Conservation (phyloP, 192 early-diverging fungal genomes). For the Backusella mclennaniae region DNA sequence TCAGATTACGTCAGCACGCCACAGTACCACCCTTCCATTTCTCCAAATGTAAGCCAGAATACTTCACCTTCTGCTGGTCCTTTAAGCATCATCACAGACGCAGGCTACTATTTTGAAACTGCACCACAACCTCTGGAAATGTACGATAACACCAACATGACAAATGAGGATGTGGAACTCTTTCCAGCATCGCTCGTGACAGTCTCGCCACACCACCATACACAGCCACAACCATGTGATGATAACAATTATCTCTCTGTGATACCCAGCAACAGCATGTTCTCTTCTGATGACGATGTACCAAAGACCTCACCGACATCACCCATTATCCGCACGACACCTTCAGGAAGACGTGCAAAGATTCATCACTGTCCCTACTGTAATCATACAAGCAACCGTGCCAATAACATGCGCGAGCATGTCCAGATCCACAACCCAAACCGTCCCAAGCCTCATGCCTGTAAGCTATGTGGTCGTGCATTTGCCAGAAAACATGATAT, state of each 20-base stretch:
- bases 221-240: slow-evolving; percentile 7
- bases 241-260: not conserved
- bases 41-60: not conserved
- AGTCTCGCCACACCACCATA: not conserved
- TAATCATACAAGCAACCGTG: slow-evolving; percentile 55
- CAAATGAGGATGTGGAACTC: not conserved
- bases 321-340: not conserved
- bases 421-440: slow-evolving; percentile 64
- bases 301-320: not conserved
- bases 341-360: slow-evolving; percentile 6
- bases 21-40: not conserved
- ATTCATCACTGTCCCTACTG: slow-evolving; percentile 51
- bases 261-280: not conserved
- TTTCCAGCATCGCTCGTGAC: not conserved
- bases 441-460: slow-evolving; percentile 58
- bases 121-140: not conserved
- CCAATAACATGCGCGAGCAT: slow-evolving; percentile 69
- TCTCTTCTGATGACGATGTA: not conserved
- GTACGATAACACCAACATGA: not conserved
- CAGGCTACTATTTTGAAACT: not conserved
- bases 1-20: not conserved
- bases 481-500: slow-evolving; percentile 74
- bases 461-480: slow-evolving; percentile 50
- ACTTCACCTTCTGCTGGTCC: not conserved
- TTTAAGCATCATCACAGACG: not conserved